Evolutionary conservation across 495 filamentous ascomycete genomes (phyloP), one percentile per base, ranked within the genome.

Genomic region (Neurospora sp.): DNA sequence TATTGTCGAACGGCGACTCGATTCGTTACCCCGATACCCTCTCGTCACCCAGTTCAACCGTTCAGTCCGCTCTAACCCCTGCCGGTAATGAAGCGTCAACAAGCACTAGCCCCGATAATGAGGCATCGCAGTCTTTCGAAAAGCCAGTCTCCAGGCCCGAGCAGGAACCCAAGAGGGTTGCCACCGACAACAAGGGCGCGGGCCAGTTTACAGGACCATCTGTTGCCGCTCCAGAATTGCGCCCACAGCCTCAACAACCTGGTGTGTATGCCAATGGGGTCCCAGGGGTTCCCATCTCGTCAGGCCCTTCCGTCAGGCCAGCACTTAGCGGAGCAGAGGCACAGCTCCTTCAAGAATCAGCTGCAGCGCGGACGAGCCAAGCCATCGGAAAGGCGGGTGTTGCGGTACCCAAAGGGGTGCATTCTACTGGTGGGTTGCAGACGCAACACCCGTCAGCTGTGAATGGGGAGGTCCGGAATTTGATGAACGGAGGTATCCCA

Each of bases 51-150:
- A 80, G 79, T 1, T 85, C 87, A 9, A 86, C 83, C 5, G 77
- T 82, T 39, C 80, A 81, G 71, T 83, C 82, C 16, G 79, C 80
- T 40, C 78, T 79, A 4, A 84, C 83, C 4, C 83, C 83, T 4
- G 79, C 74, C 2, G 73, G 82, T 3, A 82, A 85, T 81, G 80
- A 85, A 54, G 78, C 77, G 0, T 84, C 87, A 1, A 82, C 86
- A 2, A 85, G 87, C 73, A 87, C 88, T 3, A 88, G 86, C 73
- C 85, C 88, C 1, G 86, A 88, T 75, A 84, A 84, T 69, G 88
- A 89, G 46, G 81, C 79, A 39, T 79, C 83, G 37, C 79, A 85
- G 76, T 81, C 80, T 76, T 44, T 77, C 44, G 80, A 81, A n/a
- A 75, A 40, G 69, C 54, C 54, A 62, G 23, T 62, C 23, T 62